These are phyloP conservation scores for Bjerkandera adusta DNA, from an alignment of 1,284 basidiomycete species.

Conservation along the genomic window DNA sequence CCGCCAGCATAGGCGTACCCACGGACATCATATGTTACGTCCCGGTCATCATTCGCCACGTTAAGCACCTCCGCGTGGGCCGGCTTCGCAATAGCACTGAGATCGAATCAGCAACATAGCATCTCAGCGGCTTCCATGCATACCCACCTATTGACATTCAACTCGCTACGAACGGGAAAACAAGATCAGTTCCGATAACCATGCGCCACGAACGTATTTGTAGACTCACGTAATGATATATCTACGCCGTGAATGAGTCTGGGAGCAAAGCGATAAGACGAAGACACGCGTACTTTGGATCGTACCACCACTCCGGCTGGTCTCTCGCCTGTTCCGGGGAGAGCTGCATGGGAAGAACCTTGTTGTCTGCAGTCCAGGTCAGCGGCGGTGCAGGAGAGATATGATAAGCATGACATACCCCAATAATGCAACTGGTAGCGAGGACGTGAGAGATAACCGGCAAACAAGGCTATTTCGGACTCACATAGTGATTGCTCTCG, in stretches of 20 bases:
- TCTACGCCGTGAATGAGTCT: constrained; percentile 21
- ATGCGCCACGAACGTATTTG: neutral
- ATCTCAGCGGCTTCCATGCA: neutral
- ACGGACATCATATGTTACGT: constrained; percentile 35
- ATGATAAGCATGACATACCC: constrained; percentile 8
- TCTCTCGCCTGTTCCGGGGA: constrained; percentile 54
- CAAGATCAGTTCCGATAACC: constrained; percentile 9
- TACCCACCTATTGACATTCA: constrained; percentile 49
- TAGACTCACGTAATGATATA: constrained; percentile 41
- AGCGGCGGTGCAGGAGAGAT: neutral
- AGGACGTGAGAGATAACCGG: neutral
- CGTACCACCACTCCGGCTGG: constrained; percentile 63
- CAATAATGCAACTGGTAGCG: constrained; percentile 17
- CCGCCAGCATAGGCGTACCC: constrained; percentile 74
- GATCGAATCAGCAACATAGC: neutral
- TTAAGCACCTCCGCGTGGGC: constrained; percentile 52
- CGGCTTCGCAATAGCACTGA: constrained; percentile 54
- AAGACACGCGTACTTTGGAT: constrained; percentile 45
- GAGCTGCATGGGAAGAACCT: constrained; percentile 57
- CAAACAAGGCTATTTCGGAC: constrained; percentile 12
- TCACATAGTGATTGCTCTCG: constrained; percentile 55
- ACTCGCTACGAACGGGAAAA: constrained; percentile 37
- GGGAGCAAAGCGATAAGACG: neutral
- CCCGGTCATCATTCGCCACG: constrained; percentile 15
- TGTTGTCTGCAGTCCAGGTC: constrained; percentile 50